A percentile compares a stretch with the other conserved stretches of the same genome.
Conservation (phyloP, 2,329 filamentous ascomycete species). For the Fusarium devonianum region DNA sequence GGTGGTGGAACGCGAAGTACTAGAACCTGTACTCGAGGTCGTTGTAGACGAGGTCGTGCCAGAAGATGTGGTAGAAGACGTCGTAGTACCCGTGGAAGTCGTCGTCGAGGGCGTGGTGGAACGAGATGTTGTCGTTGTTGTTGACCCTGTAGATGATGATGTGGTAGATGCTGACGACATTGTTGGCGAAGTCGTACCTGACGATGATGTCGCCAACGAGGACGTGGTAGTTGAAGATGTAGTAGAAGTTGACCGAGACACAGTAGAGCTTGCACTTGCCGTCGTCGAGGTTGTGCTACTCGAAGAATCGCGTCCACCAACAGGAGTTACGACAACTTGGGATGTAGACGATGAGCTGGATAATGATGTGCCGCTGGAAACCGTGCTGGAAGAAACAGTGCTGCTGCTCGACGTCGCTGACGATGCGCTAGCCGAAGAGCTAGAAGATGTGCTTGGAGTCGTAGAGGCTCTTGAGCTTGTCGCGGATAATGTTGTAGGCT, state of each 20-base stretch:
- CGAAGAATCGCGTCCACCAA: too few species aligned
- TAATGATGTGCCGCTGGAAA: too few species aligned
- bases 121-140: neutral
- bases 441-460: neutral
- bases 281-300: too few species aligned
- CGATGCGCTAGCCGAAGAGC: neutral
- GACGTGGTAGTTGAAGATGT: neutral
- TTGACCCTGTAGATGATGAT: neutral
- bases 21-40: neutral
- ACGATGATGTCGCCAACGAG: neutral
- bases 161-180: neutral
- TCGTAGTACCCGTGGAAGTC: neutral
- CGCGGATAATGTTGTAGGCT: neutral
- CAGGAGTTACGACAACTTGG: too few species aligned
- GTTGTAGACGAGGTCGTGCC: neutral
- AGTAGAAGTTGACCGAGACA: neutral
- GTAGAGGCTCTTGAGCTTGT: neutral
- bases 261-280: neutral
- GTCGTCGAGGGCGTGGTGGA: neutral
- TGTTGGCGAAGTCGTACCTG: neutral
- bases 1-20: neutral
- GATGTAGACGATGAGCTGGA: too few species aligned
- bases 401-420: constrained; percentile 10
- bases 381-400: too few species aligned
- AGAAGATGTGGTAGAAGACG: neutral